Percentiles rank a stretch among this genome's conserved stretches.
Conservation (phyloP, 805 yeast species). For the Pichia scutulata region DNA sequence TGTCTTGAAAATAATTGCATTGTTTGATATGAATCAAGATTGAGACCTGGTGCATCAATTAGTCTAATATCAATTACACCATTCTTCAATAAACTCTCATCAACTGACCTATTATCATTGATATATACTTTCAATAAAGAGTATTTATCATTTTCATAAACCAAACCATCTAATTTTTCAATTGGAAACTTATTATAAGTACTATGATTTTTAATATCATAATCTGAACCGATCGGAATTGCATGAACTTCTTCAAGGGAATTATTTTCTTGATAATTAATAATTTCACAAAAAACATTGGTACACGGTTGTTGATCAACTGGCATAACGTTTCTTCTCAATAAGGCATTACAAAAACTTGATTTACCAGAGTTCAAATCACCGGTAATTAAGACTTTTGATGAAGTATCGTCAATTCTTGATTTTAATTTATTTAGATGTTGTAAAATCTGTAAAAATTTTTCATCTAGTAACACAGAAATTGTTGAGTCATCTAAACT, state of each 20-base stretch:
- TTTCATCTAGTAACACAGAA: conserved; percentile 61
- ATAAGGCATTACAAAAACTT: conserved; percentile 84
- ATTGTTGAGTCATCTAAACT: conserved; percentile 61
- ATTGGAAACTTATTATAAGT: conserved; percentile 55
- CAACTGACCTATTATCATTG: conserved; percentile 60
- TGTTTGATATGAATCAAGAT: conserved; percentile 88
- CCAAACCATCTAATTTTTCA: conserved; percentile 56
- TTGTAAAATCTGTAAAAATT: conserved; percentile 53
- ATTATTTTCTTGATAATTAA: conserved; percentile 70
- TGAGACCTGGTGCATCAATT: conserved; percentile 96
- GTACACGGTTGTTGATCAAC: conserved; percentile 99
- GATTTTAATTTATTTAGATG: conserved; percentile 69
- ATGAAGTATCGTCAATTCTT: conserved; percentile 82
- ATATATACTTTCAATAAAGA: conserved; percentile 74
- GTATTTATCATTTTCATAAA: conserved; percentile 64
- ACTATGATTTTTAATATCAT: conserved; percentile 49
- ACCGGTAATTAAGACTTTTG: conserved; percentile 94
- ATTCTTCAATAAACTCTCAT: conserved; percentile 68
- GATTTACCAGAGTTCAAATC: conserved; percentile 96
- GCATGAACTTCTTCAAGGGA: conserved; percentile 92
- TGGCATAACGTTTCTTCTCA: conserved; percentile 73
- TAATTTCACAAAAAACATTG: conserved; percentile 88
- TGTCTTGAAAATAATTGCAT: conserved; percentile 93
- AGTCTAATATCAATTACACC: conserved; percentile 88
- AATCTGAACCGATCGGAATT: conserved; percentile 48